phyloP scores from a whole-genome alignment of 2,329 filamentous ascomycete species.

The Hypomyces rosellus region DNA sequence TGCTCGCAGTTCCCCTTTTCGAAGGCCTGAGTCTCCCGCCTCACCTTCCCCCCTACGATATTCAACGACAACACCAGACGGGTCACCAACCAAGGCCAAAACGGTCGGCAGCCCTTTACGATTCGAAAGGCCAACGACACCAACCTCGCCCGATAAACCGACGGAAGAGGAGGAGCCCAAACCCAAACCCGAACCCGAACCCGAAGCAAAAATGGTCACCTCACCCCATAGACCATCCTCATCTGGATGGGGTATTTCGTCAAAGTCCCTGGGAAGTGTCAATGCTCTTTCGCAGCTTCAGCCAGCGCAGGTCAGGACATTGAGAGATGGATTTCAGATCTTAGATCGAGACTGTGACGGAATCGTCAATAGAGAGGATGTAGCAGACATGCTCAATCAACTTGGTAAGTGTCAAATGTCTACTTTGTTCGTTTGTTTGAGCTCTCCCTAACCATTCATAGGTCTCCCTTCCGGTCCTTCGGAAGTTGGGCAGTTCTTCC shows the following conservation, averaged over 20 bases:
- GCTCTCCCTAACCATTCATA: constrained; percentile 24
- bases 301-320: constrained; percentile 73
- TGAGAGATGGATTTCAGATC: constrained; percentile 91
- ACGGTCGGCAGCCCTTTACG: constrained; percentile 21
- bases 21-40: constrained; percentile 54
- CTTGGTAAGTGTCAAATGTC: constrained; percentile 49
- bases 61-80: constrained; percentile 58
- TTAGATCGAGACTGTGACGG: constrained; percentile 87
- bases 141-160: constrained; percentile 26
- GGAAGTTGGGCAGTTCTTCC: constrained; percentile 77
- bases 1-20: constrained; percentile 56
- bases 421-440: neutral
- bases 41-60: constrained; percentile 61
- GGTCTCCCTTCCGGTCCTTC: constrained; percentile 67
- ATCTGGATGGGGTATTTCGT: constrained; percentile 22
- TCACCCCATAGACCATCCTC: constrained; percentile 31
- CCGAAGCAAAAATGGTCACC: constrained; percentile 26
- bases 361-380: constrained; percentile 71
- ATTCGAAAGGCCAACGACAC: constrained; percentile 36
- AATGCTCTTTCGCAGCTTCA: constrained; percentile 67
- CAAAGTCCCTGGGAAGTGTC: constrained; percentile 35
- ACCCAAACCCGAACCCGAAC: neutral
- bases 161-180: constrained; percentile 31
- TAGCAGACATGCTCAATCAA: constrained; percentile 81
- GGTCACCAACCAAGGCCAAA: constrained; percentile 49